phyloP scores from a whole-genome alignment of 2,329 filamentous ascomycete species.

The Apiospora koreana region DNA sequence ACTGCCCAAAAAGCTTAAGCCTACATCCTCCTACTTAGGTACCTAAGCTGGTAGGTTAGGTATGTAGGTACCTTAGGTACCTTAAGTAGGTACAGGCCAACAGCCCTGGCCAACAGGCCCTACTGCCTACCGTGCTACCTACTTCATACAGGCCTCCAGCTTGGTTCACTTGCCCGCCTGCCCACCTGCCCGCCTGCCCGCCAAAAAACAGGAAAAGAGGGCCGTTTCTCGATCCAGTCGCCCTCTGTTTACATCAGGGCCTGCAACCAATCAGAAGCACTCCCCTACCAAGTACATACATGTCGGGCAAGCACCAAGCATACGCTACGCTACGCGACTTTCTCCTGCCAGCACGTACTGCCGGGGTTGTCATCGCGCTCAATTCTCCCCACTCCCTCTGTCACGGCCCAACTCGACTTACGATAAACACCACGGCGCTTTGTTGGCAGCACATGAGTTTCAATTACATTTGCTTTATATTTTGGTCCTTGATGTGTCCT shows the following conservation, averaged over 20 bases:
- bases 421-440: conserved; percentile 3
- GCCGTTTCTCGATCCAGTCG: background rate
- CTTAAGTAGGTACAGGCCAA: too few species aligned
- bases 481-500: background rate
- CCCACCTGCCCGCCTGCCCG: background rate
- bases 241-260: background rate
- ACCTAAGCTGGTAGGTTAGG: too few species aligned
- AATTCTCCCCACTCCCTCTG: background rate
- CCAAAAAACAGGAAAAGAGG: background rate
- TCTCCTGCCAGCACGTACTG: too few species aligned
- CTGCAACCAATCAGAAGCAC: background rate
- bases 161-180: background rate
- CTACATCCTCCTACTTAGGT: background rate
- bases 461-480: background rate
- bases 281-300: background rate
- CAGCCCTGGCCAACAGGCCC: too few species aligned
- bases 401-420: background rate
- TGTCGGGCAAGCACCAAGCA: too few species aligned
- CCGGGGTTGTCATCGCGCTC: background rate
- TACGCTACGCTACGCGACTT: conserved; percentile 9
- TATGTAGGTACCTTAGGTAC: too few species aligned
- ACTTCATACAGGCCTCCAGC: too few species aligned
- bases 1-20: conserved; percentile 4
- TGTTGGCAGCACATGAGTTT: background rate
- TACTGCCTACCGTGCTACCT: too few species aligned